Conservation (phyloP, 257 asterid genomes). For the Voacanga thouarsii region DNA sequence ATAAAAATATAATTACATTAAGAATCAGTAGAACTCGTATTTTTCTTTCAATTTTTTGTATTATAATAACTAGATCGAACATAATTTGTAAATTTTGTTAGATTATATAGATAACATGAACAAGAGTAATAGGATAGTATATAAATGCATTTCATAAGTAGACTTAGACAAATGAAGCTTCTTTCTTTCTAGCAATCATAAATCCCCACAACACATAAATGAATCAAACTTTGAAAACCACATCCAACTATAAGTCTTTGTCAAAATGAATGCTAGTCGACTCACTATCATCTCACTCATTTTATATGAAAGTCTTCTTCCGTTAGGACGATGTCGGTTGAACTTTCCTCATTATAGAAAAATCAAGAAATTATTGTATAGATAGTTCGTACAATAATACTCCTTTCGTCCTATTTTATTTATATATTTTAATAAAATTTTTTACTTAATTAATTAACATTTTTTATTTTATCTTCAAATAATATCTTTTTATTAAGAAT, state of each 20-base stretch:
- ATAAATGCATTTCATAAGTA: neutral
- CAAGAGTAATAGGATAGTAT: too few species aligned
- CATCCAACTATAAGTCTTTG: neutral
- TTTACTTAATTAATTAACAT: too few species aligned
- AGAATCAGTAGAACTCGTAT: too few species aligned
- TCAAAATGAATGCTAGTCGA: neutral
- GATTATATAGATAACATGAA: too few species aligned
- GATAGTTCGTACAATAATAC: too few species aligned
- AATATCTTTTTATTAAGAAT: too few species aligned
- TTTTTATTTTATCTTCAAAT: too few species aligned
- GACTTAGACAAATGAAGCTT: neutral
- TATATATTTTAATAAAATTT: too few species aligned
- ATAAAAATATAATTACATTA: constrained; percentile 1
- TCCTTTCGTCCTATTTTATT: too few species aligned
- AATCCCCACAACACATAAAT: neutral
- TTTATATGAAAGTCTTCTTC: neutral
- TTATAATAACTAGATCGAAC: too few species aligned
- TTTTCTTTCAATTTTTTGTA: neutral
- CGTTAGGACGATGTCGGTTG: neutral
- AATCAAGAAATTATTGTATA: neutral
- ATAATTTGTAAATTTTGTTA: too few species aligned
- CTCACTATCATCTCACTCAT: neutral
- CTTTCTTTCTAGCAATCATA: neutral
- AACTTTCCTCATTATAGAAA: neutral
- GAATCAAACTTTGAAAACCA: neutral